phyloP scores from a whole-genome alignment of 2,329 filamentous ascomycete genomes.

The Sporothrix brasiliensis region DNA sequence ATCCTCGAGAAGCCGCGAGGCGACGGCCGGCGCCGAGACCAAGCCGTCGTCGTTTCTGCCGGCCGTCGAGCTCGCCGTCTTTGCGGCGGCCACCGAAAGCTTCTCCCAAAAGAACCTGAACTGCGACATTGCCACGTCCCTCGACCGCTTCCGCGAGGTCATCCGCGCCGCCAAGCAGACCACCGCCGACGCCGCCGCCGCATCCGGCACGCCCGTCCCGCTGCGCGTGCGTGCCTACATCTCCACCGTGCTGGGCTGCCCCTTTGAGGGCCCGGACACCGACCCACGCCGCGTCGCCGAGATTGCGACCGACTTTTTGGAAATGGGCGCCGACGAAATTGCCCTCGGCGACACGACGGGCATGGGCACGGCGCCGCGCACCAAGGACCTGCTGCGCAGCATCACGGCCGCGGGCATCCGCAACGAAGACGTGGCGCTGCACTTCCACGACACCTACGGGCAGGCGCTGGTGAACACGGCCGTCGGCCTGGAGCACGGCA shows the following conservation, averaged over 20 bases:
- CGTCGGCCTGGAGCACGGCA: slow-evolving; percentile 74
- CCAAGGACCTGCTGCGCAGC: slow-evolving; percentile 64
- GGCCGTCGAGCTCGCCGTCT: slow-evolving; percentile 47
- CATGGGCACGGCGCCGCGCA: slow-evolving; percentile 79
- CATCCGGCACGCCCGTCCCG: slow-evolving; percentile 43
- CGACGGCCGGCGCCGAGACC: background rate
- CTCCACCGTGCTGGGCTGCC: slow-evolving; percentile 78
- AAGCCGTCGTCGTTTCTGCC: slow-evolving; percentile 44
- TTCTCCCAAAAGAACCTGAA: slow-evolving; percentile 84
- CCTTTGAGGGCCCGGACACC: slow-evolving; percentile 69
- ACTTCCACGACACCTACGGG: slow-evolving; percentile 89
- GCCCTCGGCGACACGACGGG: slow-evolving; percentile 88
- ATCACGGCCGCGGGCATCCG: slow-evolving; percentile 68
- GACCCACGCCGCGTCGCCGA: slow-evolving; percentile 66
- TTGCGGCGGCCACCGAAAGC: slow-evolving; percentile 77
- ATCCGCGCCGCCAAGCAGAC: slow-evolving; percentile 68
- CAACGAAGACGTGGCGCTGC: slow-evolving; percentile 72
- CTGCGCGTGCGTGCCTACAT: slow-evolving; percentile 77
- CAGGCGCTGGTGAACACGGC: slow-evolving; percentile 82
- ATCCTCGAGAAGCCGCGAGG: background rate
- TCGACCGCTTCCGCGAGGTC: slow-evolving; percentile 70
- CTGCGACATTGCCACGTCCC: slow-evolving; percentile 73
- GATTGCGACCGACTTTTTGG: slow-evolving; percentile 69
- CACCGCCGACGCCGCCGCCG: slow-evolving; percentile 41
- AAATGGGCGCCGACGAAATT: slow-evolving; percentile 89